Evolutionary conservation across 495 filamentous ascomycete genomes (phyloP).

Genomic region (Hypoxylon rickii): DNA sequence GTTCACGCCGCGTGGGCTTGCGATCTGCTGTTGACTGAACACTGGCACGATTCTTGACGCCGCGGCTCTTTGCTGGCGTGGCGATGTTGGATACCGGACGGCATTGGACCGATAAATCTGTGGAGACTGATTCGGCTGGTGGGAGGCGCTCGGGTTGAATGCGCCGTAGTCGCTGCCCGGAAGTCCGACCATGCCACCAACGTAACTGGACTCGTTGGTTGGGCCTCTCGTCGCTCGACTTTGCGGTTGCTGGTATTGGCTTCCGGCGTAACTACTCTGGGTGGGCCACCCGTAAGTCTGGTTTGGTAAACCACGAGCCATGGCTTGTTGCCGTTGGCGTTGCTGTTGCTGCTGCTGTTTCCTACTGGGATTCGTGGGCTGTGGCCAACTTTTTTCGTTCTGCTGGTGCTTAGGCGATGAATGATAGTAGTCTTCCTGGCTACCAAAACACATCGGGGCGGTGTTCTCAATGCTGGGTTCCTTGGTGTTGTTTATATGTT

Average conservation of each 20-base stretch:
- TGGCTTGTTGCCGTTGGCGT: not conserved
- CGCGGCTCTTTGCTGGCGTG: not conserved
- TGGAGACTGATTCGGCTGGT: too few species aligned
- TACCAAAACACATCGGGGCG: too few species aligned
- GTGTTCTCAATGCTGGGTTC: not conserved
- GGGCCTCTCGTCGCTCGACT: slow-evolving; percentile 3
- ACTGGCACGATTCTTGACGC: slow-evolving; percentile 4
- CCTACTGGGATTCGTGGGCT: too few species aligned
- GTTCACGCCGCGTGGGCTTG: not conserved
- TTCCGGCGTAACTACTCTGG: not conserved
- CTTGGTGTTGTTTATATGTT: not conserved
- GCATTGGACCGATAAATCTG: too few species aligned
- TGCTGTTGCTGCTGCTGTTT: not conserved
- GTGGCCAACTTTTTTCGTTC: too few species aligned
- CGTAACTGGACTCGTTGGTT: slow-evolving; percentile 14
- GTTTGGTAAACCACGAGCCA: slow-evolving; percentile 9
- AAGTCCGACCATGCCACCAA: slow-evolving; percentile 3
- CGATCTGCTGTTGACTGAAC: not conserved
- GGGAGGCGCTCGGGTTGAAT: too few species aligned
- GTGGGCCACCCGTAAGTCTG: slow-evolving; percentile 18
- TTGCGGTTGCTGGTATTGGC: not conserved
- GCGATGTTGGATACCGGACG: too few species aligned
- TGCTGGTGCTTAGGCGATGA: not conserved
- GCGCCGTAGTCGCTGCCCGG: slow-evolving; percentile 19
- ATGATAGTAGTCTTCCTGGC: too few species aligned